These are phyloP conservation scores for Magnolia officinalis DNA, from an alignment of 164 flowering plant species.

Conservation along the genomic window DNA sequence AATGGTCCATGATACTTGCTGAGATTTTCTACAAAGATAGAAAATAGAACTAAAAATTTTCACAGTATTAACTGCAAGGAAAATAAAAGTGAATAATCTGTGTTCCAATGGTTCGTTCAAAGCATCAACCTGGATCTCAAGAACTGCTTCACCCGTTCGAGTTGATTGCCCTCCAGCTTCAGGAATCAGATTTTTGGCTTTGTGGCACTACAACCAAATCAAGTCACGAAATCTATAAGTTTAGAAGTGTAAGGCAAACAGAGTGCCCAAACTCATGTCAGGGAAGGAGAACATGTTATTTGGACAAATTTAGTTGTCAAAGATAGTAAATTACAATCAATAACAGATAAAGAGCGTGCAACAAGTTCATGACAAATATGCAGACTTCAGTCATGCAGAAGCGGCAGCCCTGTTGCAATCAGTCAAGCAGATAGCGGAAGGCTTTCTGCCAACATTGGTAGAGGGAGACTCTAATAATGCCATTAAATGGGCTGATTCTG, in stretches of 20 bases:
- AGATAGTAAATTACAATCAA: not conserved
- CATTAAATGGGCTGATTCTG: no score
- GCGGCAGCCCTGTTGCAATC: no score
- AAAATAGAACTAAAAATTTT: not conserved
- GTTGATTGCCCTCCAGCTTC: slow-evolving; percentile 95
- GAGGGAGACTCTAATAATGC: no score
- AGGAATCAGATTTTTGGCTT: slow-evolving; percentile 95
- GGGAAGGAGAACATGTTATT: not conserved
- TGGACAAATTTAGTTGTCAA: not conserved
- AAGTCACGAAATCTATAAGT: not conserved
- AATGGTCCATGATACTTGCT: no score
- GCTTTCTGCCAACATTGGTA: no score
- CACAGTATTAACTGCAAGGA: not conserved
- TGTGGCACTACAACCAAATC: slow-evolving; percentile 76
- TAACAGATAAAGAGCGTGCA: not conserved
- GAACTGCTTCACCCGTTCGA: slow-evolving; percentile 94
- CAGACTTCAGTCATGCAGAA: no score
- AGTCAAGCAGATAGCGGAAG: no score
- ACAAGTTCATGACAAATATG: not conserved
- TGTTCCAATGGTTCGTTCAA: not conserved
- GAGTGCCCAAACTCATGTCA: not conserved
- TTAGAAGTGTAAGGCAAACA: not conserved
- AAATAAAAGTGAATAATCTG: not conserved
- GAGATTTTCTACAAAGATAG: no score
- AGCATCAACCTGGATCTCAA: slow-evolving; percentile 82